Conservation (phyloP, 495 filamentous ascomycete species). For the Hypomontagnella submonticulosa region DNA sequence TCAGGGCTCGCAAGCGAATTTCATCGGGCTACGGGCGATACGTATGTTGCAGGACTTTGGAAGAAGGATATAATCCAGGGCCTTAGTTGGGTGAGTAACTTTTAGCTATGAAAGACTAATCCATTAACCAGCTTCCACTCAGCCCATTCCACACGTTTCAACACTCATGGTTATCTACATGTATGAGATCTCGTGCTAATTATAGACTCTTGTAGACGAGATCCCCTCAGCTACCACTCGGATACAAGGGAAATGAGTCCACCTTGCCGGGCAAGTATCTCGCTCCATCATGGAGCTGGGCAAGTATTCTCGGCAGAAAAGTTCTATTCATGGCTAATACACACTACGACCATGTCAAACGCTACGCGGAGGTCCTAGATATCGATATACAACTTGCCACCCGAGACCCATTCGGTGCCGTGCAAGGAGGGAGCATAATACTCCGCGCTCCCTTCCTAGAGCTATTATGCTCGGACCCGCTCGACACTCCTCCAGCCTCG, state of each 20-base stretch:
- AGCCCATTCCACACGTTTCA: too few relatives aligned
- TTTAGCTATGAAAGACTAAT: background rate
- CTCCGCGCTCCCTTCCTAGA: conserved; percentile 33
- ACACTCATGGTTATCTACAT: too few relatives aligned
- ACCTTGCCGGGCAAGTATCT: conserved; percentile 29
- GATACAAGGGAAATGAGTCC: conserved; percentile 5
- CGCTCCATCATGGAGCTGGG: conserved; percentile 49
- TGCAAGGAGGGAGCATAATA: conserved; percentile 34
- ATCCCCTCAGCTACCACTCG: background rate
- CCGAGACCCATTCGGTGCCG: conserved; percentile 38
- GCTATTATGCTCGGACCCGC: conserved; percentile 19
- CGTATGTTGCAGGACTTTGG: conserved; percentile 43
- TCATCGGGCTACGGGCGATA: conserved; percentile 39
- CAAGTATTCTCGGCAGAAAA: conserved; percentile 35
- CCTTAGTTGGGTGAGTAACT: conserved; percentile 25
- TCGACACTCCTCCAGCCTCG: conserved; percentile 14
- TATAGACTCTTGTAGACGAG: conserved; percentile 1
- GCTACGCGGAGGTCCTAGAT: conserved; percentile 35
- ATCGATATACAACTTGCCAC: conserved; percentile 26
- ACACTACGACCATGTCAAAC: conserved; percentile 28
- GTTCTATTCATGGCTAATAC: conserved; percentile 25
- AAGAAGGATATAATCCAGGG: conserved; percentile 32
- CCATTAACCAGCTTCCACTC: background rate
- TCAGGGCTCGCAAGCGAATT: conserved; percentile 42
- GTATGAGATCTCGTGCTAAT: too few relatives aligned